Base-by-base conservation (phyloP, 2,329 filamentous ascomycete species). In the Fusarium stilboides region DNA sequence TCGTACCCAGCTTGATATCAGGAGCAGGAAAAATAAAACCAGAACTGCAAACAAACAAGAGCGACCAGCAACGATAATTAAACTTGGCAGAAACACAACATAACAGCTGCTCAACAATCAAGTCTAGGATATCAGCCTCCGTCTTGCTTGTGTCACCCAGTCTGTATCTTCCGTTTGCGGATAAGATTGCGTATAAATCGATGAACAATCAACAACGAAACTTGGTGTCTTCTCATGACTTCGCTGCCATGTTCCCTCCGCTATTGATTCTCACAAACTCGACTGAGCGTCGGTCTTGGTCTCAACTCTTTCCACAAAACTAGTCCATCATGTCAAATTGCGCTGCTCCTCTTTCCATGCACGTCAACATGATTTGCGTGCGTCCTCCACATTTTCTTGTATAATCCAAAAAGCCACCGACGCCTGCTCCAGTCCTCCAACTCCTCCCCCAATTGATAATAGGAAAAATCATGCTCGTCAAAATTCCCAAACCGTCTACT, bases 321-420 rank as follows among this genome's bases (percentile, higher is more conserved):
- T 54, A 54, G 53, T 42, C 39, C 57, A 50, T 40, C 37, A 55
- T 54, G 51, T 45, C 44, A 44, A 43, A 37, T 49, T 57, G 59
- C 43, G 37, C 39, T 60, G 47, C 64, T 65, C 54, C 34, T 69
- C 63, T 57, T 52, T 44, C 34, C 42, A 44, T 43, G 28, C 43
- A 47, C 37, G 36, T n/a, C 52, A 59, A 55, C 57, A 62, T 55
- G 43, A 53, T 45, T 39, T 44, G 22, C 43, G 39, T 62, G 47
- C 47, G 28, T 43, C 56, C 60, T 56, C 31, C 53, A 50, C 42
- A 51, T 57, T 54, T 52, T 57, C 56, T 52, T 68, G 44, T 47
- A 50, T 69, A 70, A 65, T 53, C 53, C 56, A 57, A 49, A 72
- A 70, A 65, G 51, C 69, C 69, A 64, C 46, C 57, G 57, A 51